These are phyloP conservation scores for Physaria fendleri DNA, from an alignment of 345 rosid genomes.

Conservation along the genomic window DNA sequence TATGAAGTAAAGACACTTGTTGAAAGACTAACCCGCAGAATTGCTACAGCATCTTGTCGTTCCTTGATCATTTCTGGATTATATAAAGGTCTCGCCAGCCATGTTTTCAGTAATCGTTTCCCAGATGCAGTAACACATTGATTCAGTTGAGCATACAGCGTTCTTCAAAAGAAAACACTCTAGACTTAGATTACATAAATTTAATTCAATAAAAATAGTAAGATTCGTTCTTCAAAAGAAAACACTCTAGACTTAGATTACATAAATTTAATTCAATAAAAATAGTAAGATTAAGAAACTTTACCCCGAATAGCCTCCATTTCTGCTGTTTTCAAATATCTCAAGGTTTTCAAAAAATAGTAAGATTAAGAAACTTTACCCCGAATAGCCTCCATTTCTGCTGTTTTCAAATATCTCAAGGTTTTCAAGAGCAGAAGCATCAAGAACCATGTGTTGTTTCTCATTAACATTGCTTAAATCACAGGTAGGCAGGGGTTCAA, in stretches of 20 bases:
- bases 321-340: no score
- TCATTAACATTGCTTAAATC: constrained; percentile 45
- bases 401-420: constrained; percentile 97
- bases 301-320: no score
- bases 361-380: constrained; percentile 41
- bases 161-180: constrained; percentile 44
- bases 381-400: constrained; percentile 72
- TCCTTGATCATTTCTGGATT: constrained; percentile 56
- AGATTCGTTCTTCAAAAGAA: constrained; percentile 61
- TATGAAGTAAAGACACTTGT: background rate
- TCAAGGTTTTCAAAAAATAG: no score
- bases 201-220: constrained; percentile 4
- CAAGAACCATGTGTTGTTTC: constrained; percentile 84
- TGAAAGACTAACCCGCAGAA: constrained; percentile 54
- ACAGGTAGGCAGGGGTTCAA: constrained; percentile 69
- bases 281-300: no score
- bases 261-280: constrained; percentile 4
- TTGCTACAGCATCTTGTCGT: constrained; percentile 92
- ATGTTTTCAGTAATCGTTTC: constrained; percentile 80
- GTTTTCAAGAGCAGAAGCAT: constrained; percentile 95
- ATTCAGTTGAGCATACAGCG: constrained; percentile 76
- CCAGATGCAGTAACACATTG: constrained; percentile 94
- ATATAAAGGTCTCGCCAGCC: constrained; percentile 95
- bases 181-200: constrained; percentile 15
- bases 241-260: constrained; percentile 19